Evolutionary conservation across 495 filamentous ascomycete species (phyloP), one percentile per base, ranked within the genome.

Genomic region (Sabuloglossum arenarium): DNA sequence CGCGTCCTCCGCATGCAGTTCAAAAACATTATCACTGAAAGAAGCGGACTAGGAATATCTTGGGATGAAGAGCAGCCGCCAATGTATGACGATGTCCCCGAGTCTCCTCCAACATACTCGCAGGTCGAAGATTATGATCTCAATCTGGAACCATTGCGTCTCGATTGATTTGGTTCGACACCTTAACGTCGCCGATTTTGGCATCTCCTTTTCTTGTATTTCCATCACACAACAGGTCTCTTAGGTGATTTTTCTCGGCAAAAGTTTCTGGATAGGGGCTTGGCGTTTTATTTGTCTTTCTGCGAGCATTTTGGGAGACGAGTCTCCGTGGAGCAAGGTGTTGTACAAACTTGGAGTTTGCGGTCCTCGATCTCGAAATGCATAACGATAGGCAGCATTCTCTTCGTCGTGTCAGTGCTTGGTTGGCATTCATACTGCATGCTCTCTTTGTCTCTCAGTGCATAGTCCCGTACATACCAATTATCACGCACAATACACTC

Each of bases 21-120:
- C 74, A 75, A 76, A 59, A 69, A 87, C 32, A 70, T 77, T 34
- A 72, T 96, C 53, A 96, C 90, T 0, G 85, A 94, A 65, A 76
- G 88, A 34, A 76, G 76, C 19, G 91, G 93, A 1, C 73, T 97
- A 54, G 91, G 91, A 2, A 90, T 99, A 63, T 85, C 81, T 63
- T 99, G 91, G 91, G 91, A 99, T 57, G 88, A 95, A 68, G 91
- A 99, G 69, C 79, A 83, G 66, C 91, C 91, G 34, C 91, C 91
- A 0, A 79, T 90, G 62, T 99, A 99, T 64, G 85, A 91, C 69
- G 86, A 97, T 64, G 88, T 99, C 28, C 89, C 90, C 0, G 80
- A 79, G 8, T 86, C 83, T 47, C 91, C 91, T 31, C 91, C 91
- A 0, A 76, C 75, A 1, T 97, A 98, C 63, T 66, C 64, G n/a